Conservation (phyloP, 2,329 filamentous ascomycete genomes). For the Aureobasidium zeae region DNA sequence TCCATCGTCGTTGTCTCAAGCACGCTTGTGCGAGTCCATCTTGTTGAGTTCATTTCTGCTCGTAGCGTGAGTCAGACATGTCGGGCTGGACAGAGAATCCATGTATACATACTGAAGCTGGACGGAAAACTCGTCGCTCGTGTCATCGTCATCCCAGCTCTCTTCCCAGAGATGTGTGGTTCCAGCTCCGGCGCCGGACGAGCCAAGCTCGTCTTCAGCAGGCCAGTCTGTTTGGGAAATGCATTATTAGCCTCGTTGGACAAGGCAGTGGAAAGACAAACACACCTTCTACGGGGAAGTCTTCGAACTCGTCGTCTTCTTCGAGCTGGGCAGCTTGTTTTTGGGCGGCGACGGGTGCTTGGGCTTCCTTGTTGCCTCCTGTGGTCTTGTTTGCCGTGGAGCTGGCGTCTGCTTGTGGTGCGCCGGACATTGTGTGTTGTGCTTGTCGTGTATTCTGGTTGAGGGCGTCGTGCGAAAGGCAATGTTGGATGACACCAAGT, state of each 20-base stretch:
- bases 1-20: too few species aligned
- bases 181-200: constrained; percentile 41
- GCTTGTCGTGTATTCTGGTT: not conserved
- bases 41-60: constrained; percentile 85
- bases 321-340: constrained; percentile 65
- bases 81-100: not conserved
- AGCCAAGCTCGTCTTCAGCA: constrained; percentile 71
- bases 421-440: constrained; percentile 39
- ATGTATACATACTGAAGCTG: constrained; percentile 66
- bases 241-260: not conserved
- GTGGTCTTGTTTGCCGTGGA: constrained; percentile 36
- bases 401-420: constrained; percentile 30
- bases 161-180: constrained; percentile 87
- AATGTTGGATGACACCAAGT: not conserved
- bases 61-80: constrained; percentile 14
- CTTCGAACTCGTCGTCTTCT: constrained; percentile 98
- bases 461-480: not conserved
- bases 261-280: not conserved
- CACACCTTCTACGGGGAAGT: constrained; percentile 90
- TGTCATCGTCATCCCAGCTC: constrained; percentile 99
- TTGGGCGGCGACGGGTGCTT: constrained; percentile 48
- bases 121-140: constrained; percentile 88
- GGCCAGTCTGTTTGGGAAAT: constrained; percentile 64
- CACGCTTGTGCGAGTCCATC: constrained; percentile 50
- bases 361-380: constrained; percentile 32